A percentile compares a stretch with the other conserved stretches of the same genome.
Evolutionary conservation across 2,329 filamentous ascomycete species (phyloP).

Genomic region (Fusarium neocosmosporiellum): DNA sequence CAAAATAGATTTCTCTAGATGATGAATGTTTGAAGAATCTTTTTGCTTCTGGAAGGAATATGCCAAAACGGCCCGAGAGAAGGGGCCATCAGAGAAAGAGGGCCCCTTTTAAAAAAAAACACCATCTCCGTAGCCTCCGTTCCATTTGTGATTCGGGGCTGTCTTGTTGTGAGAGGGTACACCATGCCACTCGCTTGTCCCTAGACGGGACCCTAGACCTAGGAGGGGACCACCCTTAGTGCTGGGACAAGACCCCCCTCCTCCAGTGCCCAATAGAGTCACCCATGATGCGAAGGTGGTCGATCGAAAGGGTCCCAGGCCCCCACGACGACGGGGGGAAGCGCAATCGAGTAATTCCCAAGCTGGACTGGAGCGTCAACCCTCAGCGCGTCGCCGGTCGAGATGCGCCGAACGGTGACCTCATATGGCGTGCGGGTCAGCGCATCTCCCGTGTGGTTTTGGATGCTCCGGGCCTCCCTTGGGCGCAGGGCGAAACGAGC

Average conservation of each 20-base stretch:
- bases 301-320: slow-evolving; percentile 42
- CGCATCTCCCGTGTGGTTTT: slow-evolving; percentile 24
- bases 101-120: slow-evolving; percentile 12
- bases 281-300: slow-evolving; percentile 43
- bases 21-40: slow-evolving; percentile 13
- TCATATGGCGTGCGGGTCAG: slow-evolving; percentile 37
- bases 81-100: slow-evolving; percentile 11
- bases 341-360: slow-evolving; percentile 41
- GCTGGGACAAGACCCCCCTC: background rate
- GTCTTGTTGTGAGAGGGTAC: slow-evolving; percentile 14
- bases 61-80: slow-evolving; percentile 20
- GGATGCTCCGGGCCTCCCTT: background rate
- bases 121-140: slow-evolving; percentile 37
- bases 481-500: background rate
- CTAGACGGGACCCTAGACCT: slow-evolving; percentile 7
- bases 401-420: slow-evolving; percentile 31
- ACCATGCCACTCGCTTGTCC: slow-evolving; percentile 23
- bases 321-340: slow-evolving; percentile 32
- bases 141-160: background rate
- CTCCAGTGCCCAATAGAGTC: slow-evolving; percentile 38
- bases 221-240: slow-evolving; percentile 2
- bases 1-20: background rate
- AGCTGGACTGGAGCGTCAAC: background rate
- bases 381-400: slow-evolving; percentile 23
- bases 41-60: slow-evolving; percentile 33